Base-by-base conservation (phyloP, 192 early-diverging fungal species). In the Chytriomyces sp. region DNA sequence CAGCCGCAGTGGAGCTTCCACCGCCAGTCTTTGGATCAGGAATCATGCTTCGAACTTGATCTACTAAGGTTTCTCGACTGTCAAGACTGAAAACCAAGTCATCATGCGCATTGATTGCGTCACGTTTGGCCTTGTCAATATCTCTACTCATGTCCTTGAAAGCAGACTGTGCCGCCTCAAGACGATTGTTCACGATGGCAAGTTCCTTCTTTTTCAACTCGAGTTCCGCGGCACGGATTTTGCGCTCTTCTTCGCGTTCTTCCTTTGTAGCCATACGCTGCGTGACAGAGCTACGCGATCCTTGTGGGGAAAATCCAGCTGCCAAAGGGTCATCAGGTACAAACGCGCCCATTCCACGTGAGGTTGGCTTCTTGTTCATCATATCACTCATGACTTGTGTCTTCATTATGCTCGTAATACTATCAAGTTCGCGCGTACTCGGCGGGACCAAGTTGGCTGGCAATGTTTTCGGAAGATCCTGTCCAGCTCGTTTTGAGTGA, bases 391-490 rank as follows among this genome's bases (percentile, higher is more conserved):
- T 77, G 30, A 93, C 74, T 5, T 87, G 82, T 34, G 80, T 83
- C 74, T 92, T 94, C 32, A 91, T 74, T 60, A 86, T 73, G 57
- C 80, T 78, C 5, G 92, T 54, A 32, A 82, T 55, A 7, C 73
- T 89, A 39, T 89, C 86, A 32, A 98, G 83, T 36, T 95, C 93
- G 52, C 92, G 89, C 34, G 88, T 89, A 17, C 92, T 92, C 14
- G 93, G 91, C 14, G 96, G 96, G 31, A 96, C 80, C 36, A 99
- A 82, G 44, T 96, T 93, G 7, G 88, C 78, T 4, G 96, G 95
- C 38, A 99, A 73, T 4, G 75, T 81, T 7, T 80, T 79, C 14
- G 96, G 96, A 17, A 99, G 77, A 64, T 91, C 91, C 26, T 86
- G 80, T 5, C 94, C 94, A 56, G 91, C 91, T 19, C 96, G 80